Conservation (phyloP, 2,329 filamentous ascomycete genomes). For the Stylonectria norvegica region DNA sequence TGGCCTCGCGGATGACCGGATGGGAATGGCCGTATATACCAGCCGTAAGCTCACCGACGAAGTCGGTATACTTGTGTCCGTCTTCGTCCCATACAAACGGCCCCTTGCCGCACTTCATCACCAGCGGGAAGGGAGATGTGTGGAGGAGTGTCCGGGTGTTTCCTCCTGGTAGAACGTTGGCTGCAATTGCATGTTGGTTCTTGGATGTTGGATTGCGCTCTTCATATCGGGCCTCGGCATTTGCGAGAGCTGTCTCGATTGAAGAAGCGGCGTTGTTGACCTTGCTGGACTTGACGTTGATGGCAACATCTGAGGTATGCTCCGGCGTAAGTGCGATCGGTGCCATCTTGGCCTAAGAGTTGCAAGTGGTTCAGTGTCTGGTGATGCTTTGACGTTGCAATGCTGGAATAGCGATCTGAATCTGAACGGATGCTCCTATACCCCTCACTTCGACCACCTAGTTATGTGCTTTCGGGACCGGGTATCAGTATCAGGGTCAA, state of each 20-base stretch:
- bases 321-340: not conserved
- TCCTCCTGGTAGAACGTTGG: not conserved
- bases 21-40: not conserved
- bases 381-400: too few species aligned
- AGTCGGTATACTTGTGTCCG: slow-evolving; percentile 1
- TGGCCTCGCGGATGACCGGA: not conserved
- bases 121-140: not conserved
- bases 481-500: too few species aligned
- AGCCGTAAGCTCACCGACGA: not conserved
- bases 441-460: too few species aligned
- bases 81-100: slow-evolving; percentile 1
- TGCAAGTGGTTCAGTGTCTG: too few species aligned
- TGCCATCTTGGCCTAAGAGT: not conserved
- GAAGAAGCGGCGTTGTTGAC: too few species aligned
- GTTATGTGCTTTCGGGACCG: too few species aligned
- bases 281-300: not conserved
- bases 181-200: not conserved
- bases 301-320: not conserved
- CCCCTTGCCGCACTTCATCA: not conserved
- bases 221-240: not conserved
- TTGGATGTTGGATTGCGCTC: not conserved
- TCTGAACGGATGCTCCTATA: too few species aligned
- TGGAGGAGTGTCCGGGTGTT: not conserved
- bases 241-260: not conserved
- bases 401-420: too few species aligned